A percentile compares a stretch with the other conserved stretches of the same genome.
phyloP scores from a whole-genome alignment of 352 stramenopile genomes.

The Pythium monospermum region DNA sequence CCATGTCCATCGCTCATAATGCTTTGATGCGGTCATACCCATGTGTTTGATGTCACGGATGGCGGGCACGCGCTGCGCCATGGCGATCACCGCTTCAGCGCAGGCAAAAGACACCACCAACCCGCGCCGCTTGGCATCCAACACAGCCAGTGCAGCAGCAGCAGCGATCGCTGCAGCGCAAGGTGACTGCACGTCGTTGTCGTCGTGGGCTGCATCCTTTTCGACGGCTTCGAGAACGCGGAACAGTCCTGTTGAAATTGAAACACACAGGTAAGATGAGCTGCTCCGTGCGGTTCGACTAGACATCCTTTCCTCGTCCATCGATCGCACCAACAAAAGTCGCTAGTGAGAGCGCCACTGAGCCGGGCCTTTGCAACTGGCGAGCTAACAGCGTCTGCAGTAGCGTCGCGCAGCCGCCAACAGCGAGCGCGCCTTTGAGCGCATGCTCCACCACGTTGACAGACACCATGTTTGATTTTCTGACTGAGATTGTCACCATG shows the following conservation, averaged over 20 bases:
- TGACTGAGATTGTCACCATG: no score
- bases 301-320: no score
- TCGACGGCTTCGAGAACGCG: slow-evolving; percentile 41
- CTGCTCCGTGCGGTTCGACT: no score
- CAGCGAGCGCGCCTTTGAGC: slow-evolving; percentile 28
- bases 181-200: slow-evolving; percentile 12
- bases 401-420: slow-evolving; percentile 26
- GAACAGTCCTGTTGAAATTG: slow-evolving; percentile 23
- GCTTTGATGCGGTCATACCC: no score
- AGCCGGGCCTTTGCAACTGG: slow-evolving; percentile 30
- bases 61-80: slow-evolving; percentile 28
- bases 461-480: slow-evolving; percentile 23
- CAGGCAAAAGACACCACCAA: slow-evolving; percentile 47
- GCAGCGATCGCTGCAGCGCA: slow-evolving; percentile 35
- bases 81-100: slow-evolving; percentile 35
- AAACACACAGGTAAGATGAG: not conserved
- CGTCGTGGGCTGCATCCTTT: not conserved
- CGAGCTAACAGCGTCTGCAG: slow-evolving; percentile 40
- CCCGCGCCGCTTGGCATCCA: slow-evolving; percentile 42
- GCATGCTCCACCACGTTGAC: slow-evolving; percentile 32
- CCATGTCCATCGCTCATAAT: no score
- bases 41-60: slow-evolving; percentile 42
- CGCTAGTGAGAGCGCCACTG: slow-evolving; percentile 43
- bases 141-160: slow-evolving; percentile 29
- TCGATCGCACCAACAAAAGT: slow-evolving; percentile 41